A percentile compares a stretch with the other conserved stretches of the same genome.
These are phyloP conservation scores for Russula compacta DNA, from an alignment of 768 basidiomycete species.

Conservation along the genomic window DNA sequence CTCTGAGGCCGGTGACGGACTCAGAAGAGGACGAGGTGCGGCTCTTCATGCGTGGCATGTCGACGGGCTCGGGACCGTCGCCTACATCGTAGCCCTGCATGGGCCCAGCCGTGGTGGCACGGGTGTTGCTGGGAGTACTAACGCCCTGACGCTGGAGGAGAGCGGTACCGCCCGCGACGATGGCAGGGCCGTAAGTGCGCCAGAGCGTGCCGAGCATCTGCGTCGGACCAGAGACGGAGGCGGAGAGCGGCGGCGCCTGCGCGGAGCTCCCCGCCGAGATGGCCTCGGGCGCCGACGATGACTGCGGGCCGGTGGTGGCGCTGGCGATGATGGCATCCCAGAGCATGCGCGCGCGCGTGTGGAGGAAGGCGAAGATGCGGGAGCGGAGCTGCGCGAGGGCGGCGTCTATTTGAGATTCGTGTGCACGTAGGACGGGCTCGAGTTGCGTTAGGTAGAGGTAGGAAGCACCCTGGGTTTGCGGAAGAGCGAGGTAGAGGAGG, in stretches of 20 bases:
- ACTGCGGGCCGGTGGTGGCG: slow-evolving; percentile 38
- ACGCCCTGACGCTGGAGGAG: slow-evolving; percentile 46
- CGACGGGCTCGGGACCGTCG: slow-evolving; percentile 5
- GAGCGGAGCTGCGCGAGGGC: slow-evolving; percentile 58
- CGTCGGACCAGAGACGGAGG: slow-evolving; percentile 54
- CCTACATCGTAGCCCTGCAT: slow-evolving; percentile 14
- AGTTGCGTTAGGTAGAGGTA: slow-evolving; percentile 76
- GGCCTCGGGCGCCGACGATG: slow-evolving; percentile 18
- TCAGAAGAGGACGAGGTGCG: slow-evolving; percentile 35
- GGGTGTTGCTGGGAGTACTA: slow-evolving; percentile 24
- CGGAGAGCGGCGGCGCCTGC: slow-evolving; percentile 38
- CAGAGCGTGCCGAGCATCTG: slow-evolving; percentile 61
- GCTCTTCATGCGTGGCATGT: slow-evolving; percentile 35
- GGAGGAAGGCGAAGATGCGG: slow-evolving; percentile 52
- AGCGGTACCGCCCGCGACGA: slow-evolving; percentile 59
- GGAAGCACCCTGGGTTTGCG: slow-evolving; percentile 81
- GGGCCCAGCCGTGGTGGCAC: neutral
- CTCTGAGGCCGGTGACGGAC: slow-evolving; percentile 13
- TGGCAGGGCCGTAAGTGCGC: slow-evolving; percentile 67
- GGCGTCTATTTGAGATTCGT: slow-evolving; percentile 81
- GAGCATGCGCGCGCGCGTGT: slow-evolving; percentile 48
- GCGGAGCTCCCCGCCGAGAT: slow-evolving; percentile 21
- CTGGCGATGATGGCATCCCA: slow-evolving; percentile 57
- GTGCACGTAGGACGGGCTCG: slow-evolving; percentile 70
- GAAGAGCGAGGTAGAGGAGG: slow-evolving; percentile 83